These are phyloP conservation scores for Secale cereale DNA, from an alignment of 176 grass and related monocot genomes.

Conservation along the genomic window DNA sequence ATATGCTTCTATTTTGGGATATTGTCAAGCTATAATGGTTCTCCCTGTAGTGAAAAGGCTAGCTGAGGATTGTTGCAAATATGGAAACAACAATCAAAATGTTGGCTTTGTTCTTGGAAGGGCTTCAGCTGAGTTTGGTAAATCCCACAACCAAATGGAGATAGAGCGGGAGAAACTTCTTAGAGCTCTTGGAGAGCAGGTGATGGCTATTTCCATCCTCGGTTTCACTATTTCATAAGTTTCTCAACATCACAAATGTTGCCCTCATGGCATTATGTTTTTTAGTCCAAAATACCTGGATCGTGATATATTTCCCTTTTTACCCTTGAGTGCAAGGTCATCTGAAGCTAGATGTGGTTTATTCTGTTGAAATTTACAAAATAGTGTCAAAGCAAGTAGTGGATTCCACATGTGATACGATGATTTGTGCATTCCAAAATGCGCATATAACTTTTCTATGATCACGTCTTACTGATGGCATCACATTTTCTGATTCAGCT, in stretches of 20 bases:
- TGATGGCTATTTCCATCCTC: slow-evolving; percentile 16
- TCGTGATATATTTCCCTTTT: slow-evolving; percentile 10
- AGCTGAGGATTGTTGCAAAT: slow-evolving; percentile 92
- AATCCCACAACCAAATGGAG: slow-evolving; percentile 79
- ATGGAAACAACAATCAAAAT: slow-evolving; percentile 69
- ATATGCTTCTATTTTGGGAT: slow-evolving; percentile 1
- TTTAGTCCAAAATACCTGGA: neutral
- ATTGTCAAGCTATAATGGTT: slow-evolving; percentile 14
- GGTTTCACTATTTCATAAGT: slow-evolving; percentile 16
- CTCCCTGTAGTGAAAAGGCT: slow-evolving; percentile 71
- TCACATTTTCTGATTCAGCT: neutral
- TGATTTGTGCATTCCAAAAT: neutral
- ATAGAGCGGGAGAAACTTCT: slow-evolving; percentile 78
- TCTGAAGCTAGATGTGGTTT: neutral
- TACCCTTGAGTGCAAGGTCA: neutral
- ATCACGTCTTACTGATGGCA: neutral
- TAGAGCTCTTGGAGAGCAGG: slow-evolving; percentile 78
- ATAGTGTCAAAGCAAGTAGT: neutral
- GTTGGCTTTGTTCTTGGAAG: slow-evolving; percentile 71
- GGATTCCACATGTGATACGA: neutral
- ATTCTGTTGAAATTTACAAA: slow-evolving; percentile 6
- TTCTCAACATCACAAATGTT: slow-evolving; percentile 11
- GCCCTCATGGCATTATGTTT: neutral
- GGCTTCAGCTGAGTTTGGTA: slow-evolving; percentile 77
- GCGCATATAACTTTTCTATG: neutral